Base-by-base conservation (phyloP, 2,329 filamentous ascomycete species). In the Arthrobotrys megalospora region DNA sequence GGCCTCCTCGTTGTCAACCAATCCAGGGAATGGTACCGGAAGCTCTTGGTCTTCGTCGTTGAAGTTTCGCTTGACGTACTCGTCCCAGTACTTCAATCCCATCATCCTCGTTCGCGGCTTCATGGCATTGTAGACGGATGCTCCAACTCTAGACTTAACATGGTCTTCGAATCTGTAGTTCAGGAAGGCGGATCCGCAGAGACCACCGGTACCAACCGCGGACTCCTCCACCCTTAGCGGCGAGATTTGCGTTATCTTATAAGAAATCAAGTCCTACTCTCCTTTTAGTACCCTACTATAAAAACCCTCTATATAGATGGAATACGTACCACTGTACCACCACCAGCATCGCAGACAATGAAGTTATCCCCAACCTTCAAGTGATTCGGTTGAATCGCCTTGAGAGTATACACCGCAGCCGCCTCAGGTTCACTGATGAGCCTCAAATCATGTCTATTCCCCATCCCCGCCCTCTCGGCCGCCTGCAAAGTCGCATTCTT, bases 41-140 rank as follows among this genome's bases (percentile, higher is more conserved):
- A 94, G 89, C 83, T 94, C 92, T 62, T 90, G 88, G 80, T 92
- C 89, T 82, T 93, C 92, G 81, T 92, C 91, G 82, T 92, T 91
- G 83, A 94, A 95, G 82, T 93, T 94, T 12, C 92, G 88, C 85
- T 95, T 95, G 12, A 95, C 92, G 82, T 93, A 94, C 82, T 94
- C 92, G 82, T 95, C 92, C 83, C 93, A 95, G 82, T 93, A 94
- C 69, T 90, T 88, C 63, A 94, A 85, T 1, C 90, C 92, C 85
- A 86, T 86, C 69, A 85, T 68, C 65, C 80, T 76, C 10, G 79
- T 80, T 71, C 80, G 80, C 12, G 70, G 67, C 38, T 80, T 81
- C 73, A 81, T 48, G 14, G 67, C 71, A 43, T 80, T 79, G 63
- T 72, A 79, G 28, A 58, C 70, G 11, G 47, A 28, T 5, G 69